Evolutionary conservation across 139 green algal genomes (phyloP).

Genomic region (Trebouxia sp.): DNA sequence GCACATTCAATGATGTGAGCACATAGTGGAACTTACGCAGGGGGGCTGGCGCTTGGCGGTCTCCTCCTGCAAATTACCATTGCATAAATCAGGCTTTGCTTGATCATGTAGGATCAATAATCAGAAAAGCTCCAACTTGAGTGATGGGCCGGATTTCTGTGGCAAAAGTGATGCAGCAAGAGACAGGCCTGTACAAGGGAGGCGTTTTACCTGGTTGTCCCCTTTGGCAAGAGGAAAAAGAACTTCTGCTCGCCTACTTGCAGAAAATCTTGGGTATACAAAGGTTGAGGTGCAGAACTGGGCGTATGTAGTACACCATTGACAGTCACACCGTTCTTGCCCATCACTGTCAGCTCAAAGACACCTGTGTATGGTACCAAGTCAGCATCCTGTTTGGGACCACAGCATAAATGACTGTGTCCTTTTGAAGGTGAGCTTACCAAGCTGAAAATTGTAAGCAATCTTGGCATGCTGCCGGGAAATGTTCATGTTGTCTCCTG

Average conservation of each 20-base stretch:
- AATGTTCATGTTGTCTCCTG: conserved; percentile 28
- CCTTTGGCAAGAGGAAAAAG: conserved; percentile 20
- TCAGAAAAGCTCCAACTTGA: too few species aligned
- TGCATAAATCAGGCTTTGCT: too few species aligned
- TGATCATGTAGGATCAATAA: too few species aligned
- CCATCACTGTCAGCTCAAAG: conserved; percentile 22
- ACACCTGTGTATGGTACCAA: background rate
- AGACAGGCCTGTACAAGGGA: too few species aligned
- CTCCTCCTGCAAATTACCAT: background rate
- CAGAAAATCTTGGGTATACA: conserved; percentile 14
- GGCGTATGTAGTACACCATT: conserved; percentile 15
- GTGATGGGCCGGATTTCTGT: too few species aligned
- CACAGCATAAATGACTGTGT: too few species aligned
- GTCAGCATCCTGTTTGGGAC: too few species aligned
- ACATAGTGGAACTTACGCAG: background rate
- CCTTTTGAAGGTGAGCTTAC: background rate
- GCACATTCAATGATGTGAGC: background rate
- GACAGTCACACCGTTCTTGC: conserved; percentile 27
- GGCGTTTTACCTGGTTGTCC: conserved; percentile 16
- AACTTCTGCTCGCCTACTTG: conserved; percentile 24
- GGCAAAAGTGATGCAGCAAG: too few species aligned
- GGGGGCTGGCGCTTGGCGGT: background rate
- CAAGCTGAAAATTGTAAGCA: background rate
- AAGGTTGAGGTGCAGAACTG: conserved; percentile 5
- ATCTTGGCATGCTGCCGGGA: conserved; percentile 25